Percentiles rank a stretch among this genome's conserved stretches.
phyloP scores from a whole-genome alignment of 2,329 filamentous ascomycete genomes.

The Aspergillus candidus region DNA sequence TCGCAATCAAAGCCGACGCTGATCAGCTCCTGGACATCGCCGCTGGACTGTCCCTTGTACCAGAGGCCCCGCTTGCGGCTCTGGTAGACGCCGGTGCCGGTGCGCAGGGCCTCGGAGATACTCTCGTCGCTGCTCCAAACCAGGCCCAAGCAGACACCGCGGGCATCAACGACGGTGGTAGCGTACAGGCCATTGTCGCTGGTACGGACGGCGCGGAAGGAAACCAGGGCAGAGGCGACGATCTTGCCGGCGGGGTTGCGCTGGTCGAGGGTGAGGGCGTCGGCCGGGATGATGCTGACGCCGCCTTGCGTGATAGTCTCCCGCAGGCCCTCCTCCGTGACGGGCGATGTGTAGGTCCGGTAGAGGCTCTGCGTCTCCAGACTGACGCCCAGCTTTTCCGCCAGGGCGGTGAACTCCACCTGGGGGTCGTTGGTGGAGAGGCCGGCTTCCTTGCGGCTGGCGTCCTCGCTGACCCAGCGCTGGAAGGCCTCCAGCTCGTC shows the following conservation, averaged over 20 bases:
- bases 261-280: conserved; percentile 61
- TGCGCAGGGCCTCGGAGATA: conserved; percentile 76
- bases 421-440: conserved; percentile 29
- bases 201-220: conserved; percentile 72
- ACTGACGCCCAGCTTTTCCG: conserved; percentile 33
- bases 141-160: conserved; percentile 74
- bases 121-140: conserved; percentile 95
- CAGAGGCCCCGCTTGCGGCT: conserved; percentile 92
- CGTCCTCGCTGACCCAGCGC: conserved; percentile 33
- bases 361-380: conserved; percentile 38
- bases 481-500: conserved; percentile 35
- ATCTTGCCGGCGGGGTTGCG: conserved; percentile 55
- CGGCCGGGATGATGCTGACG: conserved; percentile 69
- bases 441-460: conserved; percentile 32
- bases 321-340: conserved; percentile 44
- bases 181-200: conserved; percentile 76
- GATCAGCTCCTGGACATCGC: conserved; percentile 85
- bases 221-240: conserved; percentile 64
- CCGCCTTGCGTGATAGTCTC: conserved; percentile 46
- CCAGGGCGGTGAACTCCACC: conserved; percentile 30
- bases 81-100: conserved; percentile 82
- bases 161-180: conserved; percentile 85
- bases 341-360: conserved; percentile 31
- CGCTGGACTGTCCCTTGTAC: conserved; percentile 94
- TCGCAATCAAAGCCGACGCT: conserved; percentile 86